Evolutionary conservation across 163 green algal species (phyloP).

Genomic region (Chlorella variabilis): DNA sequence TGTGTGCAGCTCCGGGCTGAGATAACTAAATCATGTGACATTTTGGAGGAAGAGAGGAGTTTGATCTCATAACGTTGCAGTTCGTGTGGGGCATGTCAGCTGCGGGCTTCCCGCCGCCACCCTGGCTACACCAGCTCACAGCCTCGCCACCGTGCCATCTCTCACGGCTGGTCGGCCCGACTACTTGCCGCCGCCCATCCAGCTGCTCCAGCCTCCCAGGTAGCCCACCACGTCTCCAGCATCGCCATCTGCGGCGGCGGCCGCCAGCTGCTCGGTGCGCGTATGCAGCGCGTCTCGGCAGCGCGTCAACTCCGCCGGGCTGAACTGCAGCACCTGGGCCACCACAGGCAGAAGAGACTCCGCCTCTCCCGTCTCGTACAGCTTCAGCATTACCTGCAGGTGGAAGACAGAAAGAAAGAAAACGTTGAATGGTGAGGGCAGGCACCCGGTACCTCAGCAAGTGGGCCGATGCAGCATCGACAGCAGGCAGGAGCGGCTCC

Average conservation of each 20-base stretch:
- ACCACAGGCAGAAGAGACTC: conserved; percentile 42
- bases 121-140: too few species aligned
- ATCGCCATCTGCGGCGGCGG: conserved; percentile 1
- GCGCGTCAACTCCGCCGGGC: conserved; percentile 38
- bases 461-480: too few species aligned
- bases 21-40: too few species aligned
- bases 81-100: too few species aligned
- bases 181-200: conserved; percentile 4
- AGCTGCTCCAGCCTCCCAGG: conserved; percentile 6
- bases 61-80: too few species aligned
- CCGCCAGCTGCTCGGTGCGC: background rate
- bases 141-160: too few species aligned
- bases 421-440: too few species aligned
- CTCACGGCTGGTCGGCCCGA: background rate
- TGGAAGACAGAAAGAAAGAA: background rate
- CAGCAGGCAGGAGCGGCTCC: too few species aligned
- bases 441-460: too few species aligned
- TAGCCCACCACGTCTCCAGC: background rate
- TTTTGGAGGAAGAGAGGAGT: too few species aligned
- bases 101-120: too few species aligned
- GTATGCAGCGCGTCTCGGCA: conserved; percentile 38
- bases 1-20: too few species aligned
- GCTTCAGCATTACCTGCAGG: conserved; percentile 41
- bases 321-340: conserved; percentile 42
- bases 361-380: conserved; percentile 56